Base-by-base conservation (phyloP, 2,329 filamentous ascomycete species). In the Parascedosporium putredinis region DNA sequence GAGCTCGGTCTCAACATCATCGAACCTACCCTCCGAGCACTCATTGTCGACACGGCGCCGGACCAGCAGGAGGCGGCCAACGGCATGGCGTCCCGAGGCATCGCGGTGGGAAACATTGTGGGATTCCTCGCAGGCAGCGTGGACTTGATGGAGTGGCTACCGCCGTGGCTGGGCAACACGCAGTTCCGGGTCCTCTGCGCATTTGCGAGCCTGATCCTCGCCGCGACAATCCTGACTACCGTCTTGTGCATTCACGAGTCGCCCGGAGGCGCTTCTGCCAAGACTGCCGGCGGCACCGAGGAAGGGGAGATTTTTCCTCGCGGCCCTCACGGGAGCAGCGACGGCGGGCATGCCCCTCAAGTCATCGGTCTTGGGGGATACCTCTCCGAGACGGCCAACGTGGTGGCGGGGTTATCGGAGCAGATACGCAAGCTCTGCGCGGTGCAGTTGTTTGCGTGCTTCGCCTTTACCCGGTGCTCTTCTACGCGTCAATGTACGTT, bases 1-100 rank as follows among this genome's bases (percentile, higher is more conserved):
- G 91, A 97, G 64, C 93, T 97, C 64, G 82, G 90, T 59, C 93
- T 97, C 70, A 97, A 97, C 67, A 93, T 90, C 78, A 88, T 97
- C 29, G 91, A 97, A 76, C 91, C 93, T 45, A 86, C 83, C 4
- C 86, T 96, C 60, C 79, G 90, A 55, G 88, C 90, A 22, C 95
- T 94, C 62, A 95, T 97, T 50, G 86, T 96, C 22, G 91, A 97
- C 62, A 91, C 89, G 60, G 86, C 88, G 0, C 93, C 93, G 0
- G 90, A 96, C 60, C 91, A 97, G 64, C 91, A 97, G 68, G 90
- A 95, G 66, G 76, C 84, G 33, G 91, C 90, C 50, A 97, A 97
- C 67, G 84, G 91, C 36, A 96, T 94, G 90, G 88, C 91, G 18
- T 90, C 88, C 60, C 81, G 91, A 47, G 78, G 91, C 51, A 85